These are phyloP conservation scores for Fraxinus anomala DNA, from an alignment of 257 asterid genomes.

Conservation along the genomic window DNA sequence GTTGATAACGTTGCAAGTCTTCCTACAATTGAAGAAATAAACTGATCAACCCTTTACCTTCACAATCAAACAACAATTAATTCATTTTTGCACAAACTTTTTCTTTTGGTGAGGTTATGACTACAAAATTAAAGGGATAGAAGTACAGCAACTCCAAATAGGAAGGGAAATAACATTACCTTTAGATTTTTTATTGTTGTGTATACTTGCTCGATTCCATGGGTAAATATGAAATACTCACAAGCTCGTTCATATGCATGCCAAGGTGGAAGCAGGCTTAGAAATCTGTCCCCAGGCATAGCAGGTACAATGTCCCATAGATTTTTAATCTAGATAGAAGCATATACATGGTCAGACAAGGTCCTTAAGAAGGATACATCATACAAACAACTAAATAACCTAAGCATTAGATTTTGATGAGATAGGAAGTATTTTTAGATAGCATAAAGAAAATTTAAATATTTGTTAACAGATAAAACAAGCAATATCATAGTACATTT, in stretches of 20 bases:
- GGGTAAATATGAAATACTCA: constrained; percentile 78
- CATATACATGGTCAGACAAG: constrained; percentile 28
- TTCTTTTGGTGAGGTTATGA: neutral
- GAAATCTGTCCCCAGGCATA: constrained; percentile 77
- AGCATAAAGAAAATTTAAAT: neutral
- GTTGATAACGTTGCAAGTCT: constrained; percentile 76
- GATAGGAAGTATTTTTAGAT: neutral
- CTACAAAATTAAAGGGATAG: constrained; percentile 1
- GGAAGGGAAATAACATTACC: constrained; percentile 43
- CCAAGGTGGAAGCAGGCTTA: constrained; percentile 98
- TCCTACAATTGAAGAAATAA: constrained; percentile 54
- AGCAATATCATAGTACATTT: neutral
- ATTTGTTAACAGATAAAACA: neutral
- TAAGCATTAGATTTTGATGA: neutral
- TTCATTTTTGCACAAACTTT: constrained; percentile 4
- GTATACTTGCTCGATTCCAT: constrained; percentile 78
- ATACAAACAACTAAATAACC: neutral
- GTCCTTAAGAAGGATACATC: constrained; percentile 6
- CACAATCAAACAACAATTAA: neutral
- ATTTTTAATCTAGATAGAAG: constrained; percentile 50
- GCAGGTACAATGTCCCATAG: constrained; percentile 91
- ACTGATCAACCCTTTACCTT: constrained; percentile 8
- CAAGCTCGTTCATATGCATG: constrained; percentile 92
- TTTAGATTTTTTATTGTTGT: constrained; percentile 68
- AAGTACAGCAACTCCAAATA: constrained; percentile 10